Evolutionary conservation across 345 rosid species (phyloP), one percentile per base, ranked within the genome.

Genomic region (Ricinus communis): DNA sequence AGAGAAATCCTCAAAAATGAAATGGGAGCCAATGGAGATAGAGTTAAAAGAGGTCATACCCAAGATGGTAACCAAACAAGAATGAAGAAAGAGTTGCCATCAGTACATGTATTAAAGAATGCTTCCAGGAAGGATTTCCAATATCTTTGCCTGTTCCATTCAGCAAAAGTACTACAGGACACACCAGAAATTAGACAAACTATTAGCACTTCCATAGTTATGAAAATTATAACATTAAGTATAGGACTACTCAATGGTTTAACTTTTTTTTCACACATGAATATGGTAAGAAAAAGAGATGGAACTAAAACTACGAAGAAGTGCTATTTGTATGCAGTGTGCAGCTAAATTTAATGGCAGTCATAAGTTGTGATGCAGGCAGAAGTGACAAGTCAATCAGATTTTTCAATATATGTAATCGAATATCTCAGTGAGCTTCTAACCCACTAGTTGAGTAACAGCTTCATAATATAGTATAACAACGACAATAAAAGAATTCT

Each of bases 21-120:
- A 60, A 77, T 21, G 52, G 40, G 46, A 73, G 56, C 36, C 49
- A 50, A 45, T 56, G 27, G 55, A 54, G 47, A 41, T 46, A 58
- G 46, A 62, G 56, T 59, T 66, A n/a, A 27, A 65, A 38, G 41
- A 30, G 77, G 57, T 68, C 83, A 65, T 55, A 91, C 98, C 98
- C 91, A 24, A 94, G 87, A 81, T 90, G 98, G 83, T 94, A 94
- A 75, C 98, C 98, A 40, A 82, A 91, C 65, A 94, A 70, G 76
- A 94, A 82, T 0, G 98, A 88, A 67, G 95, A 84, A 60, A 91
- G 30, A 13, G 88, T 80, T 67, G 98, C 97, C 65, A 86, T 91
- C 36, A 90, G 79, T 65, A 94, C 81, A 84, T 94, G 93, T 28
- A 85, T 84, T 81, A 94, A 79, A 30, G 96, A 87, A 57, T 82